Evolutionary conservation across 805 yeast genomes (phyloP), one percentile per base, ranked within the genome.

Genomic region (Barnettozyma vustinii): DNA sequence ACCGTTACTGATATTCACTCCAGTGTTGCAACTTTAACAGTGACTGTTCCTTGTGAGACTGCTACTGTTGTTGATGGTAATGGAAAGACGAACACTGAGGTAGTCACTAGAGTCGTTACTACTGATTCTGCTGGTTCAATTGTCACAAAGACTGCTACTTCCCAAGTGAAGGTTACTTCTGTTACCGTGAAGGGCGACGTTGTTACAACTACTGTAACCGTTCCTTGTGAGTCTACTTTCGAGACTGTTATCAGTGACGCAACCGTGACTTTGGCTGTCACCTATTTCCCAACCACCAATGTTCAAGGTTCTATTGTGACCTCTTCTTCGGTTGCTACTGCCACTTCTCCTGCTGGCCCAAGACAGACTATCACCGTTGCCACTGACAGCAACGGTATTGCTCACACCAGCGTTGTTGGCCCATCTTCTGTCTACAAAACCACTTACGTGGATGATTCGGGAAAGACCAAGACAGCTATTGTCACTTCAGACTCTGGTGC

Each of bases 21-120:
- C 13, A 23, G n/a, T 9, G 42, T 45, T n/a, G 19, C 27, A 15
- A 48, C 51, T 9, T 27, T 39, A 21, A 42, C 46, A 6, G 50
- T 43, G 13, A 47, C 44, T 30, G 46, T 42, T 15, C 46, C 50
- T 10, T 42, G 46, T 15, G 40, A 36, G 19, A 42, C 51, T 6
- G 18, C 45, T 1, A 45, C 46, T 9, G 27, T 13, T 18, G 27
- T 39, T 3, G 44, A 42, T 32, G 16, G 37, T 9, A 32, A 36
- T 2, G 50, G 47, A 13, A 42, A 39, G 9, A 35, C 40, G 1
- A 40, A 32, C n/a, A 47, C 50, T 12, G 43, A 39, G 8, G 37
- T 43, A n/a, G 21, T 42, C 27, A 42, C 43, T 13, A 30, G 27
- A 10, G 40, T 40, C 18, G 44, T 35, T 20, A 48, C 51, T 13